Conservation (phyloP, 1,284 basidiomycete genomes). For the Clitocybe nebularis region DNA sequence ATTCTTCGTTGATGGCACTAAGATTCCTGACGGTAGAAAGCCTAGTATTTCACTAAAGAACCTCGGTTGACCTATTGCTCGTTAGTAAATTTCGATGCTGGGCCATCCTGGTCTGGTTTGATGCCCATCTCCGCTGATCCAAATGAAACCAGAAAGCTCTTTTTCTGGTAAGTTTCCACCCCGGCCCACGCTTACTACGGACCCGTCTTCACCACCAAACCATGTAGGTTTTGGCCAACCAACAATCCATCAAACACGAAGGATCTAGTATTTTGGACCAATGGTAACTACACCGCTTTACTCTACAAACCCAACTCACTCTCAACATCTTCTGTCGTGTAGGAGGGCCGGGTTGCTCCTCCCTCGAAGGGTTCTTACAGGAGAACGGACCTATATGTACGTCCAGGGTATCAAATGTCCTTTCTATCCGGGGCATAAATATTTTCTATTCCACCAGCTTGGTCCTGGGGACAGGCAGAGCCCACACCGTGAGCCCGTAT, state of each 20-base stretch:
- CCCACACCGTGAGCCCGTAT: conserved; percentile 34
- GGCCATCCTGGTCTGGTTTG: conserved; percentile 68
- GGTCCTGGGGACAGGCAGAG: conserved; percentile 53
- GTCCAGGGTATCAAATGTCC: too few relatives aligned
- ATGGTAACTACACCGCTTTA: conserved; percentile 27
- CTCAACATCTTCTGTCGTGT: too few relatives aligned
- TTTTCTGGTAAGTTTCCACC: conserved; percentile 65
- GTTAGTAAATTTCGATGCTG: conserved; percentile 55
- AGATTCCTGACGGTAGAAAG: conserved; percentile 51
- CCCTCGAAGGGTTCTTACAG: conserved; percentile 70
- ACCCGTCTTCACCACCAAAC: too few relatives aligned
- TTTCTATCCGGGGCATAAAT: too few relatives aligned
- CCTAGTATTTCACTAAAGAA: conserved; percentile 3
- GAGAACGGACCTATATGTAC: conserved; percentile 58
- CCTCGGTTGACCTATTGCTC: not conserved
- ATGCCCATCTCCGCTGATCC: conserved; percentile 56
- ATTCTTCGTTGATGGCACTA: conserved; percentile 62
- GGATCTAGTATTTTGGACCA: conserved; percentile 52
- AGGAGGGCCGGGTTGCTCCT: conserved; percentile 62
- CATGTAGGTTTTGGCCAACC: conserved; percentile 37
- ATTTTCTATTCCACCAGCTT: too few relatives aligned
- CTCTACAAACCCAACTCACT: conserved; percentile 1
- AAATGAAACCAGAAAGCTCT: conserved; percentile 64
- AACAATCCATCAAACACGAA: conserved; percentile 40
- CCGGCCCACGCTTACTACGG: too few relatives aligned